These are phyloP conservation scores for Ramaria sp. DNA, from an alignment of 768 basidiomycete species.

Conservation along the genomic window DNA sequence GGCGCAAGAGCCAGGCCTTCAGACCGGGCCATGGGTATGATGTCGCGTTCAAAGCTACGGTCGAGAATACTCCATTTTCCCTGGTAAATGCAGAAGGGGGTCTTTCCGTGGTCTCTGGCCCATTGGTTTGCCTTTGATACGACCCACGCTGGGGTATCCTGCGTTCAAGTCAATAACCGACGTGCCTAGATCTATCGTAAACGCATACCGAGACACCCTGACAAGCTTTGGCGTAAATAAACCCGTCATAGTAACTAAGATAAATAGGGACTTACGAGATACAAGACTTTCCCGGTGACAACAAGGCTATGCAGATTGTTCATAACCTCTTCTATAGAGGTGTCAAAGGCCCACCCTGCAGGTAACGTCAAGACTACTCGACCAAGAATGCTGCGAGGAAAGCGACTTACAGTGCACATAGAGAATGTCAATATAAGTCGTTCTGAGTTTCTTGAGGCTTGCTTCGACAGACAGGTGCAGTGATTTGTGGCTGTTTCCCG, in stretches of 20 bases:
- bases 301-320: slow-evolving; percentile 29
- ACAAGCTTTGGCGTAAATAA: neutral
- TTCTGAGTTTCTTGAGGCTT: no score
- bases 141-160: slow-evolving; percentile 21
- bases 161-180: neutral
- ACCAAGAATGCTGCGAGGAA: slow-evolving; percentile 8
- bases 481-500: slow-evolving; percentile 22
- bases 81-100: no score
- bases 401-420: slow-evolving; percentile 16
- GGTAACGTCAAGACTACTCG: slow-evolving; percentile 17
- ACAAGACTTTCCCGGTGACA: slow-evolving; percentile 29
- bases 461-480: slow-evolving; percentile 18
- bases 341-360: slow-evolving; percentile 28
- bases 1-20: no score
- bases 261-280: slow-evolving; percentile 12
- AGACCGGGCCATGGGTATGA: neutral
- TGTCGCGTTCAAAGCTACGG: slow-evolving; percentile 24
- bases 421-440: no score
- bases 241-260: neutral
- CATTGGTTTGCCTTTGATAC: no score
- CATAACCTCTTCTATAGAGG: no score
- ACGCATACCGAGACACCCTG: slow-evolving; percentile 4
- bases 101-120: no score
- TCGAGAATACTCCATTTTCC: slow-evolving; percentile 16
- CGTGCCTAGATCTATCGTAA: neutral